A percentile compares a stretch with the other conserved stretches of the same genome.
phyloP scores from a whole-genome alignment of 148 eudicot species.

The Vaccinium darrowii region DNA sequence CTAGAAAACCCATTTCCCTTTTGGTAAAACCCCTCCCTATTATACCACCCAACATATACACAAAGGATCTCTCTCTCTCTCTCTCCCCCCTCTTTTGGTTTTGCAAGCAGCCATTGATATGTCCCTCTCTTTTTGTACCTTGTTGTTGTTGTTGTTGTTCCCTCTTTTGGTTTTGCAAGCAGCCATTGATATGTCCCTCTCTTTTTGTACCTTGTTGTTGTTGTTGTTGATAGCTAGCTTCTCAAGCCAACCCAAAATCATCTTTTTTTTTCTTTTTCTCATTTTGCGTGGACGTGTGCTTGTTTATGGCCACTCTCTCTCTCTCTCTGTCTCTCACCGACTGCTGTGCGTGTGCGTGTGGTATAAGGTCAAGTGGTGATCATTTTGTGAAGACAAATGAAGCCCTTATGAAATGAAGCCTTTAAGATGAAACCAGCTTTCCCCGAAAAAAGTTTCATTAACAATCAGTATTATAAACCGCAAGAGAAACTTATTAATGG shows the following conservation, averaged over 20 bases:
- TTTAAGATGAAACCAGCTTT: neutral
- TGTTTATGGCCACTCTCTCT: conserved; percentile 1
- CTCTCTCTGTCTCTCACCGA: conserved; percentile 12
- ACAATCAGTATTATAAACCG: neutral
- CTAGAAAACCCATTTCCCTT: conserved; percentile 11
- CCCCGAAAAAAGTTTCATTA: neutral
- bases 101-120: too few relatives aligned
- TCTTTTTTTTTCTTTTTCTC: neutral
- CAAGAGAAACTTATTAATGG: too few relatives aligned
- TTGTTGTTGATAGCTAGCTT: conserved; percentile 2
- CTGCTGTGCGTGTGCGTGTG: neutral
- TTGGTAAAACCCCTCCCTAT: conserved; percentile 4
- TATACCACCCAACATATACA: conserved; percentile 4
- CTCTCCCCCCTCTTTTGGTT: neutral
- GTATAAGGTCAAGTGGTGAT: neutral
- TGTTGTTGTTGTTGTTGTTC: neutral
- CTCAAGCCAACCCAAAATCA: conserved; percentile 16
- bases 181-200: neutral
- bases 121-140: conserved; percentile 10
- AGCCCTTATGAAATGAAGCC: neutral
- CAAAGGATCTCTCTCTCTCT: conserved; percentile 35
- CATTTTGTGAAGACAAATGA: conserved; percentile 1
- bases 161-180: too few relatives aligned
- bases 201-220: conserved; percentile 18
- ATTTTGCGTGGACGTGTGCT: conserved; percentile 10